Percentiles rank a stretch among this genome's conserved stretches.
These are phyloP conservation scores for Dictyostelium brefeldianum DNA, from an alignment of 78 protist species.

Conservation along the genomic window DNA sequence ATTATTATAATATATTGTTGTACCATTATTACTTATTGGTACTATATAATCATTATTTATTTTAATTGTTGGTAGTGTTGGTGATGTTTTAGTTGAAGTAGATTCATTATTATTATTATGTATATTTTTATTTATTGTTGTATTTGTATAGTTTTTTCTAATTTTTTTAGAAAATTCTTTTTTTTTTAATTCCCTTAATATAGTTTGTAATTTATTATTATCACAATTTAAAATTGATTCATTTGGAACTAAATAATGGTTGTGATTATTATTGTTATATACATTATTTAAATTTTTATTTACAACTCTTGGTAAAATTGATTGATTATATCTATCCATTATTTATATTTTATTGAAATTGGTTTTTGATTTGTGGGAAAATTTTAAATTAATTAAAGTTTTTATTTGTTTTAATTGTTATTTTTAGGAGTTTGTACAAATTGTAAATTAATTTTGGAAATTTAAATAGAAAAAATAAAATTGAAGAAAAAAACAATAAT, in stretches of 20 bases:
- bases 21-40: neutral
- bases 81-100: neutral
- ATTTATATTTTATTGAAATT: too few species aligned
- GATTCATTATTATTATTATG: neutral
- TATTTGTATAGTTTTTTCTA: neutral
- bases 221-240: neutral
- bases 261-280: neutral
- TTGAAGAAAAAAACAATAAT: neutral
- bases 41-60: neutral
- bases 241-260: neutral
- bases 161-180: neutral
- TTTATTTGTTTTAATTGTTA: neutral
- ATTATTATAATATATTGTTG: neutral
- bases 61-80: neutral
- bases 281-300: neutral
- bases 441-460: neutral
- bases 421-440: neutral
- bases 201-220: neutral
- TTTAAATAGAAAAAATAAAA: neutral
- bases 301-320: neutral
- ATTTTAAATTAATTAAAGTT: too few species aligned
- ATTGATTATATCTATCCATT: neutral
- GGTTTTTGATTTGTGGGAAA: too few species aligned
- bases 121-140: neutral
- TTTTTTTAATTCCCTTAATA: conserved; percentile 10